Conservation (phyloP, 352 stramenopile species). For the Globisporangium okanoganense region DNA sequence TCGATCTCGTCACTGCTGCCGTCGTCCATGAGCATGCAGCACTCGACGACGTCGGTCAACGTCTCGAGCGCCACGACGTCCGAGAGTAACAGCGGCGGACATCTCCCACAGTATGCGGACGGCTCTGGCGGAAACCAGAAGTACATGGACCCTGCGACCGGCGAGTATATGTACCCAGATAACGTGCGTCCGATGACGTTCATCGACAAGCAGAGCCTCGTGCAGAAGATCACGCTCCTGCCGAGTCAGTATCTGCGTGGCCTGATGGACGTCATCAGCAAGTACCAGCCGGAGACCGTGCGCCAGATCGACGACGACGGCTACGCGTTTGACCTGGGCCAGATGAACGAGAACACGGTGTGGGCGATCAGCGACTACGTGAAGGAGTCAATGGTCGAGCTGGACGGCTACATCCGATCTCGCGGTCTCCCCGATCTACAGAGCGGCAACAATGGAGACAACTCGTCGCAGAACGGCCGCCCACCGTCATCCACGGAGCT, state of each 20-base stretch:
- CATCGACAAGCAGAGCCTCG: constrained; percentile 75
- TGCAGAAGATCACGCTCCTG: constrained; percentile 85
- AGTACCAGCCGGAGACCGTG: constrained; percentile 85
- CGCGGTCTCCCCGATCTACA: constrained; percentile 26
- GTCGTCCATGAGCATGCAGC: constrained; percentile 17
- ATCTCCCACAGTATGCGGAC: constrained; percentile 32
- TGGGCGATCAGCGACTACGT: constrained; percentile 88
- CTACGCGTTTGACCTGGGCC: constrained; percentile 83
- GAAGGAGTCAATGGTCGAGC: constrained; percentile 81
- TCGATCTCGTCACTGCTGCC: constrained; percentile 72
- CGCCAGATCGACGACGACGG: constrained; percentile 84
- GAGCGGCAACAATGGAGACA: constrained; percentile 7
- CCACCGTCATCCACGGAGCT: constrained; percentile 16
- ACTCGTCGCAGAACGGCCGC: constrained; percentile 4
- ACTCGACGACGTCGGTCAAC: constrained; percentile 6
- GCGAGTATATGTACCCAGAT: constrained; percentile 85
- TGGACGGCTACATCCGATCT: constrained; percentile 82
- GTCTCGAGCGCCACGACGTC: constrained; percentile 3
- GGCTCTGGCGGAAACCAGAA: constrained; percentile 70
- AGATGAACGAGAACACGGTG: constrained; percentile 89
- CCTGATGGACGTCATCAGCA: constrained; percentile 87
- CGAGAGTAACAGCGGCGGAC: constrained; percentile 24
- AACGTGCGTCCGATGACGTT: constrained; percentile 85
- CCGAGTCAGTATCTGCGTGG: constrained; percentile 80
- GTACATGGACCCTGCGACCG: constrained; percentile 55